These are phyloP conservation scores for Sporothrix variecibatus DNA, from an alignment of 2,329 filamentous ascomycete species.

Conservation along the genomic window DNA sequence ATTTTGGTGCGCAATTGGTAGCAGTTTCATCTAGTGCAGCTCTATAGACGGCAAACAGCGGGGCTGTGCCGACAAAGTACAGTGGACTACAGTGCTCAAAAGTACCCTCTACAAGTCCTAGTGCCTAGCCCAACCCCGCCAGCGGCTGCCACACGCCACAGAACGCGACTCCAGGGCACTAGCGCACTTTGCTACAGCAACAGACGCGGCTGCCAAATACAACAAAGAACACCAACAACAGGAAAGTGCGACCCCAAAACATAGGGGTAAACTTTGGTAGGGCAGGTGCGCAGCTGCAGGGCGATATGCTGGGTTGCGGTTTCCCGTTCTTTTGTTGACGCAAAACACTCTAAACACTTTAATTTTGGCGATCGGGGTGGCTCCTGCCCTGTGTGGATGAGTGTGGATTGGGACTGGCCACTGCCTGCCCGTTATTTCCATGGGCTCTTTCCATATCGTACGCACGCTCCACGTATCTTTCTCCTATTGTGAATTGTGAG, in stretches of 20 bases:
- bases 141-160: not conserved
- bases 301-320: constrained; percentile 10
- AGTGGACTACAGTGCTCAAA: not conserved
- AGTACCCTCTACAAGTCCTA: constrained; percentile 10
- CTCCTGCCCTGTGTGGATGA: not conserved
- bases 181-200: constrained; percentile 27
- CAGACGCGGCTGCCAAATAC: constrained; percentile 25
- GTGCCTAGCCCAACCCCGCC: constrained; percentile 11
- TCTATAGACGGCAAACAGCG: constrained; percentile 5
- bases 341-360: constrained; percentile 22
- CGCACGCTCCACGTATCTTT: not conserved
- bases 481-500: not conserved
- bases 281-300: not conserved
- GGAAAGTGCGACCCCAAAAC: not conserved
- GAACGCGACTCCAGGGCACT: constrained; percentile 21
- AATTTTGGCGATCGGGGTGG: constrained; percentile 16
- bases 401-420: not conserved
- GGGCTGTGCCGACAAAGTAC: not conserved
- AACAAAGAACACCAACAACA: not conserved
- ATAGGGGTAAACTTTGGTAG: constrained; percentile 17
- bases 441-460: not conserved
- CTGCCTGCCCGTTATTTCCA: not conserved
- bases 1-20: not conserved
- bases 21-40: not conserved
- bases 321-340: constrained; percentile 24